Percentiles rank a stretch among this genome's conserved stretches.
Conservation (phyloP, 2,329 filamentous ascomycete genomes). For the Colletotrichum tabaci region DNA sequence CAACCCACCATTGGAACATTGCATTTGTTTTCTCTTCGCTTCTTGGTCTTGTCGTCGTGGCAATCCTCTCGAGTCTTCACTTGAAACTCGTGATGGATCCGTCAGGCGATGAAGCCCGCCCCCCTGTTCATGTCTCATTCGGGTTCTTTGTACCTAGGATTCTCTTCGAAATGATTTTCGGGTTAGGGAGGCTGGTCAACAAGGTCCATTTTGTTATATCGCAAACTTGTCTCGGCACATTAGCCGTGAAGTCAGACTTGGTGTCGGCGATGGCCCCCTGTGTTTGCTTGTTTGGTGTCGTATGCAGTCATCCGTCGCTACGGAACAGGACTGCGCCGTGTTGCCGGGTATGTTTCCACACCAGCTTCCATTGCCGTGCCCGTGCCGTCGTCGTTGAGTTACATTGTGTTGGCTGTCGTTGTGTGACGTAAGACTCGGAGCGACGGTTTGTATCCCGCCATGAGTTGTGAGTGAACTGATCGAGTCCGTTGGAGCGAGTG, state of each 20-base stretch:
- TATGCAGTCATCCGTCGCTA: neutral
- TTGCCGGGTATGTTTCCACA: neutral
- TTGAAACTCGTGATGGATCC: neutral
- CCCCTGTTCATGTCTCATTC: constrained; percentile 30
- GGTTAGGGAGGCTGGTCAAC: constrained; percentile 40
- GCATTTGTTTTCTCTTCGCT: constrained; percentile 31
- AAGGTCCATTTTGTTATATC: constrained; percentile 15
- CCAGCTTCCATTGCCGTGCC: no score
- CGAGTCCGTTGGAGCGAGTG: neutral
- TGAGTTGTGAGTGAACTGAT: neutral
- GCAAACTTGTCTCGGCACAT: neutral
- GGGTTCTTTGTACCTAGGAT: constrained; percentile 39
- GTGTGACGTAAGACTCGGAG: neutral
- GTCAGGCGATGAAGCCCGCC: neutral
- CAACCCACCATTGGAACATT: constrained; percentile 37
- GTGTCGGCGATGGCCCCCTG: neutral
- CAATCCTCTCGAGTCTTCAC: constrained; percentile 1
- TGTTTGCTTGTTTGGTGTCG: constrained; percentile 4
- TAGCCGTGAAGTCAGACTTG: constrained; percentile 1
- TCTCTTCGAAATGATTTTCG: constrained; percentile 30
- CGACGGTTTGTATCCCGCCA: neutral
- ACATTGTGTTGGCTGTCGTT: neutral
- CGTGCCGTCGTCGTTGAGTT: neutral
- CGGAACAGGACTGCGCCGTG: neutral
- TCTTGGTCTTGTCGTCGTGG: constrained; percentile 8